These are phyloP conservation scores for Ophiocytium majus DNA, from an alignment of 352 stramenopile species.

Conservation along the genomic window DNA sequence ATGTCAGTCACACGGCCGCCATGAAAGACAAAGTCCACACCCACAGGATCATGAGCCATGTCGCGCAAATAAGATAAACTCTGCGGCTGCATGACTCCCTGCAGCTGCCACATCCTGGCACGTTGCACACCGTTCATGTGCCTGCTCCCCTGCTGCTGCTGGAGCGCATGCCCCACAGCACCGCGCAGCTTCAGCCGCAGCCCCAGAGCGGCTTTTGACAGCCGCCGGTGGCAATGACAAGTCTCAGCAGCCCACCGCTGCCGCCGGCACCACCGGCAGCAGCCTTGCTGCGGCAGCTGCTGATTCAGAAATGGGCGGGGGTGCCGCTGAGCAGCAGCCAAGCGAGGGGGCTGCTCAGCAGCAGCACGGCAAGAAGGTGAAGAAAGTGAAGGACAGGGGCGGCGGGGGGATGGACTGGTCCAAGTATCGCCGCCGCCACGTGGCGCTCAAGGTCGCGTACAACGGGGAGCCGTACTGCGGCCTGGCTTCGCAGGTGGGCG, in stretches of 20 bases:
- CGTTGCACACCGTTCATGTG: no score
- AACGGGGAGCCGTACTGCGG: constrained; percentile 47
- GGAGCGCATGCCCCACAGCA: no score
- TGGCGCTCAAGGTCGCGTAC: constrained; percentile 56
- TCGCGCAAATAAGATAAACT: no score
- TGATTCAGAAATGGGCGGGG: neutral
- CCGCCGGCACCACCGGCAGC: neutral
- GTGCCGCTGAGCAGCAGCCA: neutral
- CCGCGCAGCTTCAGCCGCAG: neutral
- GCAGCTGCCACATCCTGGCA: no score
- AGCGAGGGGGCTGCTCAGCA: neutral
- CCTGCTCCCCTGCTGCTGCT: no score
- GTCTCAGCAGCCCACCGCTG: neutral
- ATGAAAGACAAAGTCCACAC: no score
- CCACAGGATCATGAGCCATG: no score
- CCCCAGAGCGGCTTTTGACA: no score
- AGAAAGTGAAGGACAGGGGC: neutral
- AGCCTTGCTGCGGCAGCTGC: neutral
- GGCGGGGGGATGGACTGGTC: constrained; percentile 39
- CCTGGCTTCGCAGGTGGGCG: constrained; percentile 54
- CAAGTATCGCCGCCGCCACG: constrained; percentile 31
- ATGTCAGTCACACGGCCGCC: no score
- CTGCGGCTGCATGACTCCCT: no score
- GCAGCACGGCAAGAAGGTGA: neutral
- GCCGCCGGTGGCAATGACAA: no score